Conservation (phyloP, 305 asterid genomes). For the Coffea humblotiana region DNA sequence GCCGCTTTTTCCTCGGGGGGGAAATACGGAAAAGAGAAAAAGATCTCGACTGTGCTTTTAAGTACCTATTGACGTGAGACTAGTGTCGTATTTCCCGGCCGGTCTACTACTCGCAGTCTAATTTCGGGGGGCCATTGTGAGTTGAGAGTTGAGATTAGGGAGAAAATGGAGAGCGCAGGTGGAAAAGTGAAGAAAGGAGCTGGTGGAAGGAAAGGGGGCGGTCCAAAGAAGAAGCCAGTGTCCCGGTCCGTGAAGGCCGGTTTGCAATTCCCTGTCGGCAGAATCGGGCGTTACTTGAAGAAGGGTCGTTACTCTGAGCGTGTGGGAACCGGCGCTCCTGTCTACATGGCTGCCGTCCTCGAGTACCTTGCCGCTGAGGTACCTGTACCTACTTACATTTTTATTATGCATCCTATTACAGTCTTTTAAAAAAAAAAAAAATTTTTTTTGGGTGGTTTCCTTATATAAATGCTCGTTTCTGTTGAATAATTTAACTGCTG, state of each 20-base stretch:
- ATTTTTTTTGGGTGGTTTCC: too few relatives aligned
- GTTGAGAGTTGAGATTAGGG: constrained; percentile 1
- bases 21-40: too few relatives aligned
- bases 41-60: too few relatives aligned
- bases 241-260: constrained; percentile 23
- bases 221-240: constrained; percentile 31
- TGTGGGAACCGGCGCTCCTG: constrained; percentile 33
- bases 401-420: too few relatives aligned
- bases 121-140: too few relatives aligned
- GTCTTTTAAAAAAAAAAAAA: too few relatives aligned
- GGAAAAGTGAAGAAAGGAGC: constrained; percentile 33
- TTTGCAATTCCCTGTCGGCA: constrained; percentile 33
- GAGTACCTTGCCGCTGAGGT: constrained; percentile 35
- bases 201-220: constrained; percentile 32
- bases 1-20: too few relatives aligned
- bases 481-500: too few relatives aligned
- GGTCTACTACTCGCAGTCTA: too few relatives aligned
- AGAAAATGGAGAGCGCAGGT: constrained; percentile 13
- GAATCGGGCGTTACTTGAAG: constrained; percentile 32
- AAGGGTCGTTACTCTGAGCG: constrained; percentile 30
- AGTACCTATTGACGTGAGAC: too few relatives aligned
- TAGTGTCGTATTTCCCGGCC: too few relatives aligned
- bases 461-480: too few relatives aligned
- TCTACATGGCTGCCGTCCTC: constrained; percentile 31
- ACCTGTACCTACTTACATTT: neutral